Conservation (phyloP, 2,329 filamentous ascomycete genomes). For the Botrytis fragariae region DNA sequence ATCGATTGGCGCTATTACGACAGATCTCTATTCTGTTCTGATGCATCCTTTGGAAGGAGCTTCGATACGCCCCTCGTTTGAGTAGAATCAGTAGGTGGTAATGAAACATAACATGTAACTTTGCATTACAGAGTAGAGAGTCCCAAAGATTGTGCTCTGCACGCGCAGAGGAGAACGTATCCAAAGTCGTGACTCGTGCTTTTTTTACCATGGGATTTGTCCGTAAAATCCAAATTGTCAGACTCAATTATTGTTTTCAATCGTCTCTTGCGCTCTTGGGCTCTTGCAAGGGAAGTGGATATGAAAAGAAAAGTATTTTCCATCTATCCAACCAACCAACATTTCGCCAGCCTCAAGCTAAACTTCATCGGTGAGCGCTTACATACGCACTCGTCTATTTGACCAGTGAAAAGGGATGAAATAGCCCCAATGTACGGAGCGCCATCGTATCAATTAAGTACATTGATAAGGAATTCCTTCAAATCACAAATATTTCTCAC, state of each 20-base stretch:
- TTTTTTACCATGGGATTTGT: background rate
- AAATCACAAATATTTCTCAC: background rate
- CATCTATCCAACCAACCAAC: background rate
- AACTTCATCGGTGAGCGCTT: background rate
- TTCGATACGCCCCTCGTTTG: background rate
- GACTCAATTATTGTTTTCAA: background rate
- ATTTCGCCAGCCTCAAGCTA: background rate
- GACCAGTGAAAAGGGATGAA: background rate
- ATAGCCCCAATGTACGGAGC: background rate
- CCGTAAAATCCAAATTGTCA: background rate
- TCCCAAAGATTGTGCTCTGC: background rate
- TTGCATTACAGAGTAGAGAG: background rate
- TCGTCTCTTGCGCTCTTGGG: background rate
- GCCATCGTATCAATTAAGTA: background rate
- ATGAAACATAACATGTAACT: too few species aligned
- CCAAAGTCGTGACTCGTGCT: background rate
- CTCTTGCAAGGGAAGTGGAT: background rate
- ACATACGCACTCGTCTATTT: background rate
- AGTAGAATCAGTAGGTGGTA: background rate
- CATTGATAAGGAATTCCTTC: background rate
- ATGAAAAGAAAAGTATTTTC: background rate
- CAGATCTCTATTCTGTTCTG: background rate
- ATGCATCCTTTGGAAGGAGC: background rate
- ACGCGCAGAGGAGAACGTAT: background rate
- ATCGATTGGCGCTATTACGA: background rate